Evolutionary conservation across 192 early-diverging fungal genomes (phyloP), one percentile per base, ranked within the genome.

Genomic region (Backusella australiensis): DNA sequence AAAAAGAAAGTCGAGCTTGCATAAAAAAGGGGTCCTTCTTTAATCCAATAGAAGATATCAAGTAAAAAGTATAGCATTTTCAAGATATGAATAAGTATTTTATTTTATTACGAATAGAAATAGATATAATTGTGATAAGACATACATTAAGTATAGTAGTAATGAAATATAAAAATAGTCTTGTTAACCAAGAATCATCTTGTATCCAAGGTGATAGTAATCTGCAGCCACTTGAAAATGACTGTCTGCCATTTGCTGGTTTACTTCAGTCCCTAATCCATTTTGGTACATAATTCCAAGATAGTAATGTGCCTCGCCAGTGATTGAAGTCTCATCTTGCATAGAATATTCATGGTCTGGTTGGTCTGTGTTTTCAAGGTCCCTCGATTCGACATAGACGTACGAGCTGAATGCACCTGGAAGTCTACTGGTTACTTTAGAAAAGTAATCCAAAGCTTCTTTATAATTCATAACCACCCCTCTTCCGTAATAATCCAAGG

Each of bases 401-500:
- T 49, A 49, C 46, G 19, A 49, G 46, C n/a, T 49, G 19, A n/a
- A 49, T 49, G 46, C 46, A 49, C 46, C 17, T 49, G 46, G 46
- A 6, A n/a, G 15, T n/a, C 46, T 3, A 49, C 19, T 17, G 17
- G 56, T 2, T 26, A 29, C 26, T 63, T 63, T 9, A 63, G 9
- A 26, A 63, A 63, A 63, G 23, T 23, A 63, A 3, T 29, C 21
- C 9, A 63, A 63, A 17, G 87, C 91, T 70, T 86, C 74, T 36
- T 44, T 42, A 19, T 85, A 72, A 52, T 90, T 80, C 66, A 79
- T 80, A 42, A 73, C 74, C 11, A 85, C 74, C 15, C 91, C 91
- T 12, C 83, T 83, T 38, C 91, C 90, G 73, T 92, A 78, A n/a
- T 89, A 83, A 91, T 42, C 91, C 93, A 34, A 96, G 85, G 12